Conservation (phyloP, 495 filamentous ascomycete genomes). For the Lasiosphaeris hirsuta region DNA sequence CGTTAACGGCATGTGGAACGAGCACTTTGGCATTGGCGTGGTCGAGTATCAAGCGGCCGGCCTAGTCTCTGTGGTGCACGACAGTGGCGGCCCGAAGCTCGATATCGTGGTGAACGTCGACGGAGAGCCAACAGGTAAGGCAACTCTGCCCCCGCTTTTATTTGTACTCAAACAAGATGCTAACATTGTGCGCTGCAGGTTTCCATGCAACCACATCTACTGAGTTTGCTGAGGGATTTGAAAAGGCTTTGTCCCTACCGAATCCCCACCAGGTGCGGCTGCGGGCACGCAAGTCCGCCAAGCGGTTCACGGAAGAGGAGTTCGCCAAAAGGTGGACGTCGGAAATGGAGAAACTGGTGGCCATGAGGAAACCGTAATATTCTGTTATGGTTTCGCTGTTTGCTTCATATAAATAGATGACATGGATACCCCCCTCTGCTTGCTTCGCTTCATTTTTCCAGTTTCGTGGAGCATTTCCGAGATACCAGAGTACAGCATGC, state of each 20-base stretch:
- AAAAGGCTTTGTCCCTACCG: conserved; percentile 66
- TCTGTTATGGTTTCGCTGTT: conserved; percentile 1
- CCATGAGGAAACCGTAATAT: conserved; percentile 16
- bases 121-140: conserved; percentile 66
- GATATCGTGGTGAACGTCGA: conserved; percentile 85
- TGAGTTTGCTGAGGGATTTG: conserved; percentile 77
- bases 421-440: conserved; percentile 25
- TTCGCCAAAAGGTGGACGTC: conserved; percentile 73
- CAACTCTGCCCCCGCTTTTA: background rate
- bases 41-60: conserved; percentile 98
- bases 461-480: too few species aligned
- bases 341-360: conserved; percentile 68
- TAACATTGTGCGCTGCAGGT: conserved; percentile 45
- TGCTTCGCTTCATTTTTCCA: background rate
- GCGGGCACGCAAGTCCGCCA: conserved; percentile 70
- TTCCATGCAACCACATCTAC: conserved; percentile 75
- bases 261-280: conserved; percentile 63
- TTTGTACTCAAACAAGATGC: background rate
- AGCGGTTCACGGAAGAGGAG: conserved; percentile 81
- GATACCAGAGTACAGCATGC: too few species aligned
- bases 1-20: conserved; percentile 99
- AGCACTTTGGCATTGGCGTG: conserved; percentile 97
- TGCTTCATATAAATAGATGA: conserved; percentile 9
- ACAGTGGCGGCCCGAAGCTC: conserved; percentile 84
- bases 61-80: conserved; percentile 84